Base-by-base conservation (phyloP, 768 basidiomycete species). In the Lactarius psammicola region DNA sequence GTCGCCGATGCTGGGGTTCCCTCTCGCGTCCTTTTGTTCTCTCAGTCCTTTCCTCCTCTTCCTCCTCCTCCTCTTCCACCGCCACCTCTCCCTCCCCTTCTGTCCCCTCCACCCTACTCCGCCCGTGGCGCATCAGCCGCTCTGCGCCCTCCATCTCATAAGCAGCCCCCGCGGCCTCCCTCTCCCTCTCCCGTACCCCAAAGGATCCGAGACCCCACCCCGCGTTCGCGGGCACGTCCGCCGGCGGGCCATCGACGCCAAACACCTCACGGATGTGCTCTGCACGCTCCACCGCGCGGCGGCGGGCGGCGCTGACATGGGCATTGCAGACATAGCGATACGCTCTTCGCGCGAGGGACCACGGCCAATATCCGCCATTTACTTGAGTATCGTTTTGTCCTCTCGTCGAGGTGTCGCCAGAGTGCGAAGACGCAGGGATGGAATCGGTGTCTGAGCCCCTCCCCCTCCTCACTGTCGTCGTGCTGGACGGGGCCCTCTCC, bases 141-240 rank as follows among this genome's bases (percentile, higher is more conserved):
- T 58, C 54, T 9, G 57, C 58, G 60, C 64, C 65, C 63, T 38
- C 68, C 73, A 42, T 67, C 56, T 56, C 65, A 53, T 28, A 61
- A 38, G 78, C 63, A 58, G 80, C 76, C 66, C 77, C 64, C 38
- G 74, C 60, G 69, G 72, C 59, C 75, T 75, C 73, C 53, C 57
- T 59, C n/a, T 56, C 30, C 28, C 77, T 68, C 68, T 80, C 78
- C 56, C 77, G 73, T n/a, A 85, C 71, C 11, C 82, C 86, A 74
- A 87, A 90, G 65, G 85, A 86, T 2, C 91, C 90, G 58, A 92
- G 75, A 0, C 87, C 89, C 90, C 92, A 92, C 1, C 88, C 89
- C 69, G 72, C 38, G 70, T 68, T 60, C 74, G 75, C 49, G 68
- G 75, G 66, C 71, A 76, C 51, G 42, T 58, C 67, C 63, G 46